Percentiles rank a stretch among this genome's conserved stretches.
Evolutionary conservation across 805 yeast species (phyloP).

Genomic region (Candida loeiensis): DNA sequence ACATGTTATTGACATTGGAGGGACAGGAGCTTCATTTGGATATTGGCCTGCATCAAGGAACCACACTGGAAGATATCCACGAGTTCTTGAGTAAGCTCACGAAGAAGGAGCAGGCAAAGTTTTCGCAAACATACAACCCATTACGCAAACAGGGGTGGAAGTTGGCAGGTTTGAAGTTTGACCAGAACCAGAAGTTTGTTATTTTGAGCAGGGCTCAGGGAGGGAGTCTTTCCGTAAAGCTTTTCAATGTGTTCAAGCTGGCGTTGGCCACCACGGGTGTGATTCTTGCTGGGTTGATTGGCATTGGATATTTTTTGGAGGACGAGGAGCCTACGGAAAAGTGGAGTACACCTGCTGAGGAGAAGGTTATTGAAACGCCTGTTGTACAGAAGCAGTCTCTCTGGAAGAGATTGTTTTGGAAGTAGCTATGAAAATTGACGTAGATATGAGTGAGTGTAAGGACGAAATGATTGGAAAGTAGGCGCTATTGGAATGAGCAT

Average conservation of each 20-base stretch:
- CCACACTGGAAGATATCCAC: slow-evolving; percentile 39
- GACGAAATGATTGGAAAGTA: background rate
- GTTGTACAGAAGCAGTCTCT: slow-evolving; percentile 5
- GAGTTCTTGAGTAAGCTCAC: slow-evolving; percentile 35
- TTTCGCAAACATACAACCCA: slow-evolving; percentile 34
- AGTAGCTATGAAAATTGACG: background rate
- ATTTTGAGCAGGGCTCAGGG: slow-evolving; percentile 8
- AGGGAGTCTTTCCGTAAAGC: background rate
- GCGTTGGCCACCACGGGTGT: slow-evolving; percentile 27
- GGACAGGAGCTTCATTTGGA: slow-evolving; percentile 33
- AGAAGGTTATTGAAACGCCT: background rate
- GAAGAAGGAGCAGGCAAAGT: slow-evolving; percentile 31
- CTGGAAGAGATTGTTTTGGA: slow-evolving; percentile 13
- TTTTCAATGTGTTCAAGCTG: slow-evolving; percentile 16
- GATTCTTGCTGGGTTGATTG: slow-evolving; percentile 12
- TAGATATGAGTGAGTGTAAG: slow-evolving; percentile 1
- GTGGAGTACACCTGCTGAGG: slow-evolving; percentile 1
- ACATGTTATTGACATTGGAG: slow-evolving; percentile 28
- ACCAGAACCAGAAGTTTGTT: slow-evolving; percentile 12
- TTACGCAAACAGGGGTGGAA: slow-evolving; percentile 49
- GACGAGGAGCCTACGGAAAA: slow-evolving; percentile 7
- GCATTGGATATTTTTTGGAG: slow-evolving; percentile 13
- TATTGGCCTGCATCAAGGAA: slow-evolving; percentile 40
- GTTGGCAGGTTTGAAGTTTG: slow-evolving; percentile 48
- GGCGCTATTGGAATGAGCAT: background rate